These are phyloP conservation scores for Fusarium torulosum DNA, from an alignment of 2,329 filamentous ascomycete species.

Conservation along the genomic window DNA sequence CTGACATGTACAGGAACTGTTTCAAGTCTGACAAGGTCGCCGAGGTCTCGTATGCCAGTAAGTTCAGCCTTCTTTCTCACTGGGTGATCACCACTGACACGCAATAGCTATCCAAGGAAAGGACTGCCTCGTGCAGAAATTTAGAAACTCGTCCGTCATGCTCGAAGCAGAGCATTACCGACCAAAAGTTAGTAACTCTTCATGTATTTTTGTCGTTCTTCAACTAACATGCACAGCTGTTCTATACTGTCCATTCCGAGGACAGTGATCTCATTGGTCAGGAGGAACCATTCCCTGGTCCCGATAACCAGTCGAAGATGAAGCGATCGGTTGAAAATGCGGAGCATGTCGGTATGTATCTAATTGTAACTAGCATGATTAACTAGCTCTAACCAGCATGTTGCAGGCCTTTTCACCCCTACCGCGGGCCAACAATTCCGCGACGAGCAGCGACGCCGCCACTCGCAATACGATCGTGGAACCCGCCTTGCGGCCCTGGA, in stretches of 20 bases:
- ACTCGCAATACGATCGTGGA: conserved; percentile 85
- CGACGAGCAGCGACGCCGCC: conserved; percentile 80
- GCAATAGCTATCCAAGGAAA: conserved; percentile 85
- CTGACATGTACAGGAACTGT: conserved; percentile 70
- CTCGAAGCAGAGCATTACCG: conserved; percentile 83
- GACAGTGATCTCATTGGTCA: conserved; percentile 69
- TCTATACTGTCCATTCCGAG: conserved; percentile 63
- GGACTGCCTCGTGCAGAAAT: conserved; percentile 92
- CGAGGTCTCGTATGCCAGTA: conserved; percentile 95
- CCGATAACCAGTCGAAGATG: conserved; percentile 89
- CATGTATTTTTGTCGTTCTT: no score
- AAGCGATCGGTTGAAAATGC: conserved; percentile 89
- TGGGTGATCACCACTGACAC: conserved; percentile 43
- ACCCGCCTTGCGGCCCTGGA: conserved; percentile 78
- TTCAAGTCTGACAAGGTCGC: conserved; percentile 87
- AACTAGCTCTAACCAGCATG: neutral
- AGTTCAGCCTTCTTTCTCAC: conserved; percentile 51
- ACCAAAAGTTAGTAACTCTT: conserved; percentile 73
- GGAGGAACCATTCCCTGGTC: conserved; percentile 80
- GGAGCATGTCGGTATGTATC: conserved; percentile 78
- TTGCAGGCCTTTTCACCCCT: conserved; percentile 81
- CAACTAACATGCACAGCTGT: conserved; percentile 57
- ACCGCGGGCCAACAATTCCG: conserved; percentile 79
- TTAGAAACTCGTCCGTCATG: conserved; percentile 97
- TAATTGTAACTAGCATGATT: neutral